Base-by-base conservation (phyloP, 768 basidiomycete genomes). In the Suillus occidentalis region DNA sequence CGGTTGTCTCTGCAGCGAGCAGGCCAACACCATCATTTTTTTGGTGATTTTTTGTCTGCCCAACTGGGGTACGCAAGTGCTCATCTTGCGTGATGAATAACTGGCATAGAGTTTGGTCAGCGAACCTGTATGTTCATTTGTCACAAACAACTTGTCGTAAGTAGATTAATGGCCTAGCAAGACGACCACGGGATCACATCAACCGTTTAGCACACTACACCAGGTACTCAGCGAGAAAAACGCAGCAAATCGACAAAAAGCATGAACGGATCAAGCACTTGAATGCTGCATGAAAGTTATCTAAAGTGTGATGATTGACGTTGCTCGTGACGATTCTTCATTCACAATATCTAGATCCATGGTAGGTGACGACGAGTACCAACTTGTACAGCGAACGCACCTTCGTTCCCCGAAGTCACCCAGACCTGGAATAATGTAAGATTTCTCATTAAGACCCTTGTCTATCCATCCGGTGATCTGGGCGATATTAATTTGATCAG, bases 381-480 rank as follows among this genome's bases (percentile, higher is more conserved):
- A 40, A 18, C 9, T 25, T 40, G 16, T 16, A 28, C 8, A 28
- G 18, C 9, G 45, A 16, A 45, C 78, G 66, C 70, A 90, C 91
- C 93, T 89, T 73, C 93, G 81, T 75, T 97, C 95, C 60, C 95
- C 95, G 75, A 98, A 98, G 75, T 98, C 95, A n/a, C 95, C 95
- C n/a, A 98, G 81, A 36, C 95, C 95, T 9, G 94, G 95, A 63
- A 95, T 87, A 69, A 96, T 96, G 73, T 91, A 97, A 28, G 92
- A 88, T 74, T 90, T 93, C 64, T 92, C 92, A 69, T 98, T 95
- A 60, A 98, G 84, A 6, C 94, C 92, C 69, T 94, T 80, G 74
- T 98, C 95, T 61, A 98, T 94, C 94, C 95, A 97, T 3, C 95
- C 95, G 13, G 95, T 97, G 61, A 97, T 90, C 91, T 95, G 68